These are phyloP conservation scores for Phytophthora meadii DNA, from an alignment of 352 stramenopile genomes.

Conservation along the genomic window DNA sequence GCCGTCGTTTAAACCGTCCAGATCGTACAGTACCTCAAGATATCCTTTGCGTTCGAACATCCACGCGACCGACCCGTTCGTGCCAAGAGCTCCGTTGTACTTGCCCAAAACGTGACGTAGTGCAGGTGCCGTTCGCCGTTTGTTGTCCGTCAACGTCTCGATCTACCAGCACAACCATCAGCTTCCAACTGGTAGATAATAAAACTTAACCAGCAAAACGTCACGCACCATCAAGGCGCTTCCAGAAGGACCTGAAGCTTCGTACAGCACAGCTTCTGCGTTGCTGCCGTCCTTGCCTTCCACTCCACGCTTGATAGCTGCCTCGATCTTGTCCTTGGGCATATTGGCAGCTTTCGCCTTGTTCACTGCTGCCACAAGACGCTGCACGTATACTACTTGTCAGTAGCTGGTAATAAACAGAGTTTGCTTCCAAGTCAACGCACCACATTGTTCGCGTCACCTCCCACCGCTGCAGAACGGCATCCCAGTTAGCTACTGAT, in stretches of 20 bases:
- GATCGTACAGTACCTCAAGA: slow-evolving; percentile 55
- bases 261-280: slow-evolving; percentile 81
- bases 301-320: slow-evolving; percentile 82
- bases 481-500: background rate
- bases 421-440: slow-evolving; percentile 9
- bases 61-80: slow-evolving; percentile 83
- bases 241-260: slow-evolving; percentile 71
- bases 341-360: slow-evolving; percentile 87
- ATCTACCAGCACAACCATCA: slow-evolving; percentile 48
- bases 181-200: background rate
- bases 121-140: slow-evolving; percentile 79
- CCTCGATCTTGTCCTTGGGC: slow-evolving; percentile 85
- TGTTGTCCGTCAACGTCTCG: slow-evolving; percentile 87
- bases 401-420: too few species aligned
- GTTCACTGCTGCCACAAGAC: slow-evolving; percentile 63
- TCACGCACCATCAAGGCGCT: slow-evolving; percentile 71
- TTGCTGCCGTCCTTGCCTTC: slow-evolving; percentile 81
- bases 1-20: background rate
- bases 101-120: slow-evolving; percentile 82
- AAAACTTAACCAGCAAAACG: background rate
- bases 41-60: slow-evolving; percentile 90
- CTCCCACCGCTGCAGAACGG: slow-evolving; percentile 47
- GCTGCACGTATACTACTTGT: slow-evolving; percentile 9
- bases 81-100: slow-evolving; percentile 66
- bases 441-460: slow-evolving; percentile 78